Evolutionary conservation across 345 rosid species (phyloP).

Genomic region (Salix viminalis): DNA sequence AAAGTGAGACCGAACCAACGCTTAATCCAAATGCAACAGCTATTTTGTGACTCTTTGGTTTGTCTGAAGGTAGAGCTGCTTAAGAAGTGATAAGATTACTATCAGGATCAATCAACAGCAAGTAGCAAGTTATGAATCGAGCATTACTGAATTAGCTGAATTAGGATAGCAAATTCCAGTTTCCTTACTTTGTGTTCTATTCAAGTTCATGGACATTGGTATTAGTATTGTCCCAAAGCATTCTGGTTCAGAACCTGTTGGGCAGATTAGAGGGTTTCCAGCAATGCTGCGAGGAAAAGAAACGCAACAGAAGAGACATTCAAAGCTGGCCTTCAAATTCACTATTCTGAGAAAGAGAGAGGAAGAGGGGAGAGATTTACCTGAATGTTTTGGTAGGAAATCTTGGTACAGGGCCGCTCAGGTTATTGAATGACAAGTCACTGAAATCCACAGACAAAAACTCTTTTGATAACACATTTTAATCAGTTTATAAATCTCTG

Average conservation of each 20-base stretch:
- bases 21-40: slow-evolving; percentile 74
- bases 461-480: neutral
- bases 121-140: neutral
- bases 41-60: slow-evolving; percentile 55
- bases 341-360: slow-evolving; percentile 10
- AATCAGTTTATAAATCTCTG: neutral
- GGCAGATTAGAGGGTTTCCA: slow-evolving; percentile 85
- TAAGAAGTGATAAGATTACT: slow-evolving; percentile 6
- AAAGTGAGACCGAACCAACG: slow-evolving; percentile 52
- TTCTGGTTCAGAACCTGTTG: slow-evolving; percentile 85
- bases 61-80: slow-evolving; percentile 41
- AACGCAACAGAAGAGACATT: neutral
- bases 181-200: slow-evolving; percentile 56
- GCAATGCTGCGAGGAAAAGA: slow-evolving; percentile 53
- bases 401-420: slow-evolving; percentile 82
- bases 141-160: neutral
- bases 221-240: slow-evolving; percentile 74
- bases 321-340: neutral
- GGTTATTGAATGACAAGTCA: slow-evolving; percentile 89
- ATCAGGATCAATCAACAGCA: slow-evolving; percentile 12
- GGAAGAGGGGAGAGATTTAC: slow-evolving; percentile 36
- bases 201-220: slow-evolving; percentile 98
- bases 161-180: neutral
- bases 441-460: slow-evolving; percentile 36
- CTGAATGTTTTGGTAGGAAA: slow-evolving; percentile 87